phyloP scores from a whole-genome alignment of 352 stramenopile species.

The Phytophthora aleatoria region DNA sequence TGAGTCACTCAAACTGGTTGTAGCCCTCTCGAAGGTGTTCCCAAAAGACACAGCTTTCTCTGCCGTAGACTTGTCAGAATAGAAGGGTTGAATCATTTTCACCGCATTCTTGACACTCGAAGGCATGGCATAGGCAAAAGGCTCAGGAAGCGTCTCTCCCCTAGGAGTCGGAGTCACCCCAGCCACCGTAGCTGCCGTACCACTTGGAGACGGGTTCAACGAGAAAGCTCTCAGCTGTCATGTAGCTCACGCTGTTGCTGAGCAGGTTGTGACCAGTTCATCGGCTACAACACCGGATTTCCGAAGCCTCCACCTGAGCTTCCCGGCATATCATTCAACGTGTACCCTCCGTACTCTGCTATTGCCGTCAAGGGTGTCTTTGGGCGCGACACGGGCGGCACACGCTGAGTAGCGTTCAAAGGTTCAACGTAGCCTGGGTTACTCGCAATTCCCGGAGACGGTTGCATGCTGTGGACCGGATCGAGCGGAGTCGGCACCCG shows the following conservation, averaged over 20 bases:
- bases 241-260: background rate
- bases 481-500: too few species aligned
- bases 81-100: background rate
- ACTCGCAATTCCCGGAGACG: too few species aligned
- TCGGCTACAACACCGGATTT: too few species aligned
- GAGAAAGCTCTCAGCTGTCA: background rate
- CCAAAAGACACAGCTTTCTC: background rate
- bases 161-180: background rate
- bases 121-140: background rate
- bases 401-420: too few species aligned
- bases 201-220: background rate
- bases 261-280: too few species aligned
- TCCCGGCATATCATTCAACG: too few species aligned
- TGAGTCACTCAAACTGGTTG: background rate
- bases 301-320: too few species aligned
- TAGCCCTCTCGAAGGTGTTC: background rate
- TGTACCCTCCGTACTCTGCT: too few species aligned
- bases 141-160: background rate
- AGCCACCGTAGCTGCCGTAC: background rate
- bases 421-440: too few species aligned
- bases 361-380: too few species aligned
- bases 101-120: background rate
- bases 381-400: too few species aligned
- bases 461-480: too few species aligned
- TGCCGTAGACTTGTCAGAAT: background rate